Base-by-base conservation (phyloP, 768 basidiomycete species). In the Kwoniella heveanensis region DNA sequence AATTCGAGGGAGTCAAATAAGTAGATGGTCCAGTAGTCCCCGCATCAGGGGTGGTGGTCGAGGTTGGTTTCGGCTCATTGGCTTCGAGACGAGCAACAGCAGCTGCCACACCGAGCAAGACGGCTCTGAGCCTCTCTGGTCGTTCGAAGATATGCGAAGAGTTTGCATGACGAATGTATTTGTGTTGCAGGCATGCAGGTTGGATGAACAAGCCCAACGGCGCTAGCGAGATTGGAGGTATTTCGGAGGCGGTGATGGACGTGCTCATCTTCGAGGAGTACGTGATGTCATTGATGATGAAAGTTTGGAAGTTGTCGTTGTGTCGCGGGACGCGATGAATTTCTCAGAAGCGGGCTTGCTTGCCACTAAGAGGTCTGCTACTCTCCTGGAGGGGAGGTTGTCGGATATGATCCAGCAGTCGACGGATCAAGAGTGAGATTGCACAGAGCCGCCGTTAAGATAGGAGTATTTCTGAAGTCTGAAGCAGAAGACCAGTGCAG, bases 121-220 rank as follows among this genome's bases (percentile, higher is more conserved):
- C 86, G 0, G 93, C 93, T 53, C 88, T 85, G 26, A 98, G 82
- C 24, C 95, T 86, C 76, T 96, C 90, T 0, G 94, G 94, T 10
- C 91, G 85, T 77, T 98, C 95, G n/a, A 94, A 86, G 57, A 96
- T 88, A 49, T 83, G 82, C 1, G 90, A 90, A 0, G 83, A 82
- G 70, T 91, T 88, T 54, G 85, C 83, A 17, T 87, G 86, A 17
- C 93, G 88, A 57, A 93, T 91, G 72, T 87, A 95, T 48, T 70
- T 70, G 58, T 80, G 80, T 36, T 77, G 72, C 9, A 73, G 66
- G 55, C 80, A 80, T 53, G 76, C 74, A 19, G 80, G 80, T 60
- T 80, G 80, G 46, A 80, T 65, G 73, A 79, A 77, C 21, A 81
- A 67, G 9, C 77, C 77, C 12, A 80, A 65, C 12, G 69, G 62